Base-by-base conservation (phyloP, 2,329 filamentous ascomycete genomes). In the Fusarium nanum region DNA sequence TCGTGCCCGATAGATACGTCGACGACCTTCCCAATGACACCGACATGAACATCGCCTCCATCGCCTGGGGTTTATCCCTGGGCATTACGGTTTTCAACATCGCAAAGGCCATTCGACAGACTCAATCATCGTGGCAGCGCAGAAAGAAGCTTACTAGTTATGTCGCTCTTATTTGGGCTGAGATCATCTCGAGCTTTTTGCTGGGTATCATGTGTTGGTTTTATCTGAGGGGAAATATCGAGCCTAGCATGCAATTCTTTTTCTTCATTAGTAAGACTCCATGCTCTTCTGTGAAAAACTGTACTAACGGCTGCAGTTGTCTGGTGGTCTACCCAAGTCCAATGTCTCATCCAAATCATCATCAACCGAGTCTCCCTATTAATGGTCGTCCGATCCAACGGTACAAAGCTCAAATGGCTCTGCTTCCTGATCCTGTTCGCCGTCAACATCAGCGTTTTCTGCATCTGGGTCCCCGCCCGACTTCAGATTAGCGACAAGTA, bases 381-480 rank as follows among this genome's bases (percentile, higher is more conserved):
- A 34, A 80, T 84, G 56, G 76, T 82, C 7, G 75, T 82, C 54
- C 78, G 77, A 75, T 78, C 28, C 44, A 70, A 34, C 73, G 75
- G 45, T 11, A 76, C 73, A 5, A 76, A 65, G 40, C 74, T 86
- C 16, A 86, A 86, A 69, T 84, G 81, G 80, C 74, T 77, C 2
- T 81, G 82, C 28, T 78, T 84, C n/a, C 45, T 76, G 4, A 46
- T 84, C 11, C 82, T 86, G 37, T 77, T 81, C 1, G 56, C 75
- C 2, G 78, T 86, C 72, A 86, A 86, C 57, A 80, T 86, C 60
- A 81, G 81, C 5, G 84, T 86, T 27, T 85, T 84, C 58, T 81
- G 78, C 44, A 84, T 86, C 44, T 86, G 84, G 85, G 82, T 86
- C 6, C 84, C 84, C 0, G 80, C 83, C 3, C 81, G 83, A 27